Conservation (phyloP, 106 monocot genomes). For the Allium fistulosum region DNA sequence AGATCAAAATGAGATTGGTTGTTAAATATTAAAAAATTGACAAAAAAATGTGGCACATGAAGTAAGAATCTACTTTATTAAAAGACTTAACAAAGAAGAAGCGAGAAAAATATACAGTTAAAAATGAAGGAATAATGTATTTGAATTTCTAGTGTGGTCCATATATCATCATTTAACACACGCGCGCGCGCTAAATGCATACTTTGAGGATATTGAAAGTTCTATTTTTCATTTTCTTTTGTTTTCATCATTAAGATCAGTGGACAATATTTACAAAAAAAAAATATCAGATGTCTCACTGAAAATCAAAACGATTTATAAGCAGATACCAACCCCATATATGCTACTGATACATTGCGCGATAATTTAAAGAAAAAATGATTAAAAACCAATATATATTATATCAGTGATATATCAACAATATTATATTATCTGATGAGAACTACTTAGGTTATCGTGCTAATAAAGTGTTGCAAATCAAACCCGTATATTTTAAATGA, state of each 20-base stretch:
- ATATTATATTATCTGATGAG: too few relatives aligned
- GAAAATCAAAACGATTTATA: neutral
- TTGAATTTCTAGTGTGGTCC: neutral
- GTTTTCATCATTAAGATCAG: neutral
- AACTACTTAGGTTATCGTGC: too few relatives aligned
- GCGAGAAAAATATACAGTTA: neutral
- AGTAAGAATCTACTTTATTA: too few relatives aligned
- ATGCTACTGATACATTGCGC: neutral
- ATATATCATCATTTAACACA: neutral
- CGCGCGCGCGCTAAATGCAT: too few relatives aligned
- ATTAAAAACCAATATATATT: neutral
- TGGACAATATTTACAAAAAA: neutral
- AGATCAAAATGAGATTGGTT: too few relatives aligned
- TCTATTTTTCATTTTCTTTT: too few relatives aligned
- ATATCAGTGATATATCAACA: too few relatives aligned
- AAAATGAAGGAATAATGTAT: neutral
- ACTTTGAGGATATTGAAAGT: neutral
- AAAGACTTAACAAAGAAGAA: too few relatives aligned
- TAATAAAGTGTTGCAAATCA: too few relatives aligned
- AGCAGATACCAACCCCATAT: neutral
- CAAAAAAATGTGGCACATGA: too few relatives aligned
- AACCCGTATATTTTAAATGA: too few relatives aligned
- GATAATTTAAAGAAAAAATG: neutral
- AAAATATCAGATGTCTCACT: neutral
- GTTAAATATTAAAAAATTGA: too few relatives aligned